Evolutionary conservation across 2,329 filamentous ascomycete species (phyloP).

Genomic region (Aspergillus puulaauensis): DNA sequence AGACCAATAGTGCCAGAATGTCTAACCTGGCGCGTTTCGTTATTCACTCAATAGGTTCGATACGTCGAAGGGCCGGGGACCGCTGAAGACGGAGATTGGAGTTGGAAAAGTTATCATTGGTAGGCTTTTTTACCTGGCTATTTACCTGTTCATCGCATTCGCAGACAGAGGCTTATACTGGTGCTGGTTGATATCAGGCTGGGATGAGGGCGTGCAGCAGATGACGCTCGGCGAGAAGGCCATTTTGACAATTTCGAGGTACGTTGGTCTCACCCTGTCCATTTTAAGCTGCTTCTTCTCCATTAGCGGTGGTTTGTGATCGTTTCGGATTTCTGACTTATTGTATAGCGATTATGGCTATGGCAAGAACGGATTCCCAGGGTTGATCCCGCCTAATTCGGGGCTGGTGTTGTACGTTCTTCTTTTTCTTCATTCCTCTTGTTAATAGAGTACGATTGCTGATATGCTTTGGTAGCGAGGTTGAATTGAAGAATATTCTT

Average conservation of each 20-base stretch:
- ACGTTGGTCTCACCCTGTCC: slow-evolving; percentile 33
- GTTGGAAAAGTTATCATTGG: slow-evolving; percentile 83
- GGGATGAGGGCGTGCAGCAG: slow-evolving; percentile 78
- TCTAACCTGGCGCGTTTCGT: background rate
- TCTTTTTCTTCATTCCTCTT: background rate
- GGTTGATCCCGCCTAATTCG: slow-evolving; percentile 72
- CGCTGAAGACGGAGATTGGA: slow-evolving; percentile 78
- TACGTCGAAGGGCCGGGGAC: slow-evolving; percentile 69
- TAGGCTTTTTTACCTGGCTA: slow-evolving; percentile 33
- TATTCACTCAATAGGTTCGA: slow-evolving; percentile 65
- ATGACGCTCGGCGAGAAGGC: slow-evolving; percentile 94
- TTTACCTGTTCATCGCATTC: background rate
- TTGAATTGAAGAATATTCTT: slow-evolving; percentile 10
- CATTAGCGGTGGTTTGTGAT: no score
- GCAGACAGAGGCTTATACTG: no score
- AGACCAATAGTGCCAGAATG: background rate
- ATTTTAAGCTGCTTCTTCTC: background rate
- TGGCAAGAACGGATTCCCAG: slow-evolving; percentile 64
- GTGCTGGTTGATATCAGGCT: slow-evolving; percentile 47
- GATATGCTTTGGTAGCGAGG: slow-evolving; percentile 2
- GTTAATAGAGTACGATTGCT: background rate
- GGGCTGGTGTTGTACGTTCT: slow-evolving; percentile 76
- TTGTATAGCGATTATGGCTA: slow-evolving; percentile 39
- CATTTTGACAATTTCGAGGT: slow-evolving; percentile 77
- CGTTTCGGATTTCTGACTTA: background rate